phyloP scores from a whole-genome alignment of 2,329 filamentous ascomycete genomes.

The Exophiala bonariae region DNA sequence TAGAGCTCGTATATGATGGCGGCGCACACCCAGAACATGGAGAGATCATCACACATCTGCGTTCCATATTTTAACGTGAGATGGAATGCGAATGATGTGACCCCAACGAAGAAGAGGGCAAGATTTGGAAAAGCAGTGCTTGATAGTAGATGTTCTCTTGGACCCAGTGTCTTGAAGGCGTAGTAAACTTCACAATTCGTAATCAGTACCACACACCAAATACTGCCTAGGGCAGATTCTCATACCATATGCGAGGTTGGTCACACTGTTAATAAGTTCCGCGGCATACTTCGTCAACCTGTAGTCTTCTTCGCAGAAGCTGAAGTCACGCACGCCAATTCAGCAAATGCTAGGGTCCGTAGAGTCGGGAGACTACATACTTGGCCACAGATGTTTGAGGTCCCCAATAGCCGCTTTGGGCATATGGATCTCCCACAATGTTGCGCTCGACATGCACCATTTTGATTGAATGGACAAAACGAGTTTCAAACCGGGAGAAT shows the following conservation, averaged over 20 bases:
- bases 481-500: no score
- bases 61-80: slow-evolving; percentile 27
- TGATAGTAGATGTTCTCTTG: slow-evolving; percentile 15
- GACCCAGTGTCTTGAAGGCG: slow-evolving; percentile 16
- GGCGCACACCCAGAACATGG: slow-evolving; percentile 26
- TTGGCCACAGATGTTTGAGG: slow-evolving; percentile 22
- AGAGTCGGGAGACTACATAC: slow-evolving; percentile 6
- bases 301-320: slow-evolving; percentile 31
- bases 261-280: slow-evolving; percentile 33
- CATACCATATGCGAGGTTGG: slow-evolving; percentile 30
- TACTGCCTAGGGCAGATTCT: background rate
- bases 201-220: background rate
- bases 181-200: slow-evolving; percentile 17
- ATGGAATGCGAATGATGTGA: slow-evolving; percentile 28
- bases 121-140: slow-evolving; percentile 25
- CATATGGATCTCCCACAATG: slow-evolving; percentile 18
- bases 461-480: background rate
- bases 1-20: slow-evolving; percentile 24
- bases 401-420: slow-evolving; percentile 21
- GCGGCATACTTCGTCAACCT: slow-evolving; percentile 28
- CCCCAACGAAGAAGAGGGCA: slow-evolving; percentile 28
- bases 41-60: slow-evolving; percentile 24
- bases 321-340: background rate
- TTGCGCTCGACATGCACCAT: slow-evolving; percentile 21
- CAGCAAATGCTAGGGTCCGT: background rate